Conservation (phyloP, 2,329 filamentous ascomycete species). For the Laburnicola sp. region DNA sequence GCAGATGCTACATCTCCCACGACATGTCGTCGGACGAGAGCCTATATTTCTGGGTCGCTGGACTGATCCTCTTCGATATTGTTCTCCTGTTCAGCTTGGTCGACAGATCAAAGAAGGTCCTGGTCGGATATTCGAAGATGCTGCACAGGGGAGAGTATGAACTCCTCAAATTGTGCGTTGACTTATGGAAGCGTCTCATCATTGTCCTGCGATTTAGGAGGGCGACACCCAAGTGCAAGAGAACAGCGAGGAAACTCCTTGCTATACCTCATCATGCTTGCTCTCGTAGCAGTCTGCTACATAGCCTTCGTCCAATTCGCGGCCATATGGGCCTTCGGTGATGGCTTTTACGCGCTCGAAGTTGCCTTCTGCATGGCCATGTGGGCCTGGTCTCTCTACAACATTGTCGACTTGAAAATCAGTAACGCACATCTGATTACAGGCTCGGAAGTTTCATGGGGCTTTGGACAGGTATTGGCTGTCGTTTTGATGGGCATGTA, state of each 20-base stretch:
- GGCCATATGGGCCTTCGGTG: neutral
- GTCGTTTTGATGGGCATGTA: neutral
- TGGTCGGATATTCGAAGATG: too few relatives aligned
- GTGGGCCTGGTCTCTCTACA: conserved; percentile 1
- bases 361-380: neutral
- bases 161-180: neutral
- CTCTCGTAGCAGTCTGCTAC: neutral
- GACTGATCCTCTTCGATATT: too few relatives aligned
- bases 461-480: neutral
- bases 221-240: too few relatives aligned
- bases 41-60: too few relatives aligned
- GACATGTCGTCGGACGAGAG: too few relatives aligned
- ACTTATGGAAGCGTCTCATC: too few relatives aligned
- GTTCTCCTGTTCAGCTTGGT: too few relatives aligned
- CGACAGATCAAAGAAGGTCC: too few relatives aligned
- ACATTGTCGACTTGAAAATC: neutral
- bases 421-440: neutral
- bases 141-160: neutral
- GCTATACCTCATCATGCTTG: neutral
- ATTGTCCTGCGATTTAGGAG: too few relatives aligned
- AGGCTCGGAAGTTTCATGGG: neutral
- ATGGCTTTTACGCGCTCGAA: neutral
- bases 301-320: neutral
- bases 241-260: too few relatives aligned
- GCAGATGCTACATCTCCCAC: too few relatives aligned